These are phyloP conservation scores for Aspergillus neotritici DNA, from an alignment of 2,329 filamentous ascomycete species.

Conservation along the genomic window DNA sequence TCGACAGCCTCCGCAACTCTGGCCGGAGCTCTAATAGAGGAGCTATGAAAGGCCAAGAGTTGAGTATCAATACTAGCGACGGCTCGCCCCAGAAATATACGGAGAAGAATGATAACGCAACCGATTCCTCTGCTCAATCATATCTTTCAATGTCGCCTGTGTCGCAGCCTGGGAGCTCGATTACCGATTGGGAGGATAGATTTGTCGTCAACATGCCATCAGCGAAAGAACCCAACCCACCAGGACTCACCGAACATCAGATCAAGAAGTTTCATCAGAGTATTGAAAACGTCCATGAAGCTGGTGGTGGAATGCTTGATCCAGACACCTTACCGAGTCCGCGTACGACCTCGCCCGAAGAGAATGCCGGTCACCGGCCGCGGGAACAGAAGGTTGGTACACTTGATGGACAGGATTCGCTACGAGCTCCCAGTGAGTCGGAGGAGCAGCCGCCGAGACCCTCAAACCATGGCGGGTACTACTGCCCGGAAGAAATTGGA, in stretches of 20 bases:
- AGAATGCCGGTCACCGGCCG: slow-evolving; percentile 23
- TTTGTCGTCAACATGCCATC: slow-evolving; percentile 43
- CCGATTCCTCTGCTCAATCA: slow-evolving; percentile 24
- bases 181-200: slow-evolving; percentile 35
- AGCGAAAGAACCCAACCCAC: slow-evolving; percentile 38
- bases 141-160: slow-evolving; percentile 27
- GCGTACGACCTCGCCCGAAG: slow-evolving; percentile 24
- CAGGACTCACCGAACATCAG: slow-evolving; percentile 35
- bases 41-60: slow-evolving; percentile 32
- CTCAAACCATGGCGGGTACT: slow-evolving; percentile 23
- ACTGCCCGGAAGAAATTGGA: slow-evolving; percentile 37
- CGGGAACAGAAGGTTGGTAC: slow-evolving; percentile 12
- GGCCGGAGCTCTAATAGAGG: slow-evolving; percentile 27
- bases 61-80: slow-evolving; percentile 25
- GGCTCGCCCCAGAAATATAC: slow-evolving; percentile 16
- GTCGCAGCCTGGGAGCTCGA: slow-evolving; percentile 25
- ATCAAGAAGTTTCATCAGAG: slow-evolving; percentile 36
- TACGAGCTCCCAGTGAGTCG: slow-evolving; percentile 2
- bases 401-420: slow-evolving; percentile 18
- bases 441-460: slow-evolving; percentile 6
- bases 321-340: slow-evolving; percentile 30
- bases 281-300: slow-evolving; percentile 28
- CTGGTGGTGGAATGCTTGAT: slow-evolving; percentile 27
- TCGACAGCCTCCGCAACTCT: slow-evolving; percentile 18
- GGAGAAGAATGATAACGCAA: slow-evolving; percentile 15